Percentiles rank a stretch among this genome's conserved stretches.
phyloP scores from a whole-genome alignment of 73 alveolate genomes.

The Paramecium octaurelia region DNA sequence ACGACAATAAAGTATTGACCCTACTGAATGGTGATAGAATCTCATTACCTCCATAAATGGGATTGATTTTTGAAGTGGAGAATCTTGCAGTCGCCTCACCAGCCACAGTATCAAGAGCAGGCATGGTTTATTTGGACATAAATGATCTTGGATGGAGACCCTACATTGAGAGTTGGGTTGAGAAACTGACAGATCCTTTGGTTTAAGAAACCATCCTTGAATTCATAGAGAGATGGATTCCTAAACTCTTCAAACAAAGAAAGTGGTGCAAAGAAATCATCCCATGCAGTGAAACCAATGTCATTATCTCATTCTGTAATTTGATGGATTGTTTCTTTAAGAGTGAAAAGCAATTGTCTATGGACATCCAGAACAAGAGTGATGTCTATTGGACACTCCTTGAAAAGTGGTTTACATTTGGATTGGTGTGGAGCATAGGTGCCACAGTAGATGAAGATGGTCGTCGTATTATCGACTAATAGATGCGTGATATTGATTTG shows the following conservation, averaged over 20 bases:
- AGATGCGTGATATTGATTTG: constrained; percentile 85
- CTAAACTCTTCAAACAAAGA: constrained; percentile 74
- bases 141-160: constrained; percentile 97
- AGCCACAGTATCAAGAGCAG: constrained; percentile 99
- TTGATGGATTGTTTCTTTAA: constrained; percentile 80
- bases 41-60: constrained; percentile 88
- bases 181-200: constrained; percentile 69
- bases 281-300: constrained; percentile 80
- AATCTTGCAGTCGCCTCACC: constrained; percentile 98
- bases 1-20: constrained; percentile 93
- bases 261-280: constrained; percentile 87
- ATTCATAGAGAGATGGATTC: constrained; percentile 73
- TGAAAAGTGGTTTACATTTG: constrained; percentile 91
- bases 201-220: constrained; percentile 71
- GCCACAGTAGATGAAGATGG: constrained; percentile 92
- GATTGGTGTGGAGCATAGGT: constrained; percentile 94
- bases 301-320: constrained; percentile 83
- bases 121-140: constrained; percentile 95
- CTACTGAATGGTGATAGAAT: constrained; percentile 98
- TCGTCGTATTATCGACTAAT: constrained; percentile 77
- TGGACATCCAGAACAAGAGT: constrained; percentile 41
- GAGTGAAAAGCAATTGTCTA: constrained; percentile 49
- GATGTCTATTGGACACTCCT: constrained; percentile 61
- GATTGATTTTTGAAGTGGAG: constrained; percentile 94
- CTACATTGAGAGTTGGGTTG: constrained; percentile 86